Evolutionary conservation across 169 alveolate genomes (phyloP).

Genomic region (Cryptosporidium bovis): DNA sequence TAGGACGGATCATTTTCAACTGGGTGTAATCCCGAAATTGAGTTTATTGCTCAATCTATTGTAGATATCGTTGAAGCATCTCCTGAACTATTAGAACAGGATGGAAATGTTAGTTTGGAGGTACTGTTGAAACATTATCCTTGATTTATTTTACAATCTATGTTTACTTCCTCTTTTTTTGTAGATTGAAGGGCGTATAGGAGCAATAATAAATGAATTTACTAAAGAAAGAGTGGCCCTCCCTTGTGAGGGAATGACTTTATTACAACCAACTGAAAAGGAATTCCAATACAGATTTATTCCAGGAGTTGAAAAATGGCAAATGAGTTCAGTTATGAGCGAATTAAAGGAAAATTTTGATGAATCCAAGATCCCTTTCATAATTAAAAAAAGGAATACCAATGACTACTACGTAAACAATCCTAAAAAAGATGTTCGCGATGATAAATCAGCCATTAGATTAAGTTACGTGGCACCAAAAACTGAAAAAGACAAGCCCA

Average conservation of each 20-base stretch:
- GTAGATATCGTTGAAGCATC: constrained; percentile 68
- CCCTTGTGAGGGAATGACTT: constrained; percentile 50
- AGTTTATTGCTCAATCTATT: constrained; percentile 61
- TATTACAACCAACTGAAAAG: constrained; percentile 51
- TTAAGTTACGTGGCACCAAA: constrained; percentile 54
- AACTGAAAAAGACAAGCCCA: constrained; percentile 55
- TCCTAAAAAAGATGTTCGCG: constrained; percentile 4
- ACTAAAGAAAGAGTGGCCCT: constrained; percentile 28
- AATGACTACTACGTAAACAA: constrained; percentile 41
- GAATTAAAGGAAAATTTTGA: constrained; percentile 57
- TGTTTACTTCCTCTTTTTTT: background rate
- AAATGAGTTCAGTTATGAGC: constrained; percentile 46
- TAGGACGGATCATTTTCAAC: constrained; percentile 71
- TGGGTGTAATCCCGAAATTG: constrained; percentile 67
- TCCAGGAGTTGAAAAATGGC: constrained; percentile 71
- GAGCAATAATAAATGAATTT: constrained; percentile 33
- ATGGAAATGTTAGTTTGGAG: constrained; percentile 41
- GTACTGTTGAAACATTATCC: constrained; percentile 2
- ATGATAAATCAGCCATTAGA: constrained; percentile 35
- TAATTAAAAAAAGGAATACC: constrained; percentile 42
- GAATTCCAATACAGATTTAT: constrained; percentile 59
- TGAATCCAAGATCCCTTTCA: constrained; percentile 49
- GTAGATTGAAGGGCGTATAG: constrained; percentile 70
- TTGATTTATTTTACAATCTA: background rate
- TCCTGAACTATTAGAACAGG: constrained; percentile 39